These are phyloP conservation scores for Flaveria linearis DNA, from an alignment of 129 eudicot species.

Conservation along the genomic window DNA sequence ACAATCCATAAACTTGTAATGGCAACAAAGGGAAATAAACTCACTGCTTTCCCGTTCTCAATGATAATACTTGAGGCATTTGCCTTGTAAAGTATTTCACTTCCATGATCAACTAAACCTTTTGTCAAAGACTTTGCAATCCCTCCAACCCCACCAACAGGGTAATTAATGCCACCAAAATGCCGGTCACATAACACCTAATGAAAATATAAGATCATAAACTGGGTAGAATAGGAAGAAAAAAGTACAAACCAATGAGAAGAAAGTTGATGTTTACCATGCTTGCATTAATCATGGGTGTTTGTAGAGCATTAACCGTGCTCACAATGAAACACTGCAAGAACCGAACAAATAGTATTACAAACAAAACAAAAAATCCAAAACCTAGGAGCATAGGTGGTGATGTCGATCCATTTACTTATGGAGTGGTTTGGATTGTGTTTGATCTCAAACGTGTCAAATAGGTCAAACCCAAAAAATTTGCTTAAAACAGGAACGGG, in stretches of 20 bases:
- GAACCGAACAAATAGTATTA: slow-evolving; percentile 7
- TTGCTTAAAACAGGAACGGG: not conserved
- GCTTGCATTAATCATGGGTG: slow-evolving; percentile 99
- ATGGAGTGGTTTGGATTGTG: not conserved
- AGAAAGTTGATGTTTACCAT: slow-evolving; percentile 59
- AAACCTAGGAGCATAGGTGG: slow-evolving; percentile 4
- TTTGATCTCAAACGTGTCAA: not conserved
- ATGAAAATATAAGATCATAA: slow-evolving; percentile 28
- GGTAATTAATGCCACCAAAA: slow-evolving; percentile 97
- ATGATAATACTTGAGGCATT: slow-evolving; percentile 74
- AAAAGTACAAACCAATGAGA: slow-evolving; percentile 19
- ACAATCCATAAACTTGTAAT: not conserved
- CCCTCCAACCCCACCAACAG: slow-evolving; percentile 99
- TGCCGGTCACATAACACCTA: slow-evolving; percentile 99
- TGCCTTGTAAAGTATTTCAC: slow-evolving; percentile 86
- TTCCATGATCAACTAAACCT: slow-evolving; percentile 84
- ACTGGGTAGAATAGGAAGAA: slow-evolving; percentile 12
- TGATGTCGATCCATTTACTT: not conserved
- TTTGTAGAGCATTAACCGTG: slow-evolving; percentile 85
- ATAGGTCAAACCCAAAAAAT: slow-evolving; percentile 2
- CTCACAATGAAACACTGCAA: slow-evolving; percentile 98
- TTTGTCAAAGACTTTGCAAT: slow-evolving; percentile 83
- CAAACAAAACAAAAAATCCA: not conserved
- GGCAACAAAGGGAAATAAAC: slow-evolving; percentile 29
- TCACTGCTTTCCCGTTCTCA: slow-evolving; percentile 86